Evolutionary conservation across 106 monocot species (phyloP), one percentile per base, ranked within the genome.

Genomic region (Dioscorea alata): DNA sequence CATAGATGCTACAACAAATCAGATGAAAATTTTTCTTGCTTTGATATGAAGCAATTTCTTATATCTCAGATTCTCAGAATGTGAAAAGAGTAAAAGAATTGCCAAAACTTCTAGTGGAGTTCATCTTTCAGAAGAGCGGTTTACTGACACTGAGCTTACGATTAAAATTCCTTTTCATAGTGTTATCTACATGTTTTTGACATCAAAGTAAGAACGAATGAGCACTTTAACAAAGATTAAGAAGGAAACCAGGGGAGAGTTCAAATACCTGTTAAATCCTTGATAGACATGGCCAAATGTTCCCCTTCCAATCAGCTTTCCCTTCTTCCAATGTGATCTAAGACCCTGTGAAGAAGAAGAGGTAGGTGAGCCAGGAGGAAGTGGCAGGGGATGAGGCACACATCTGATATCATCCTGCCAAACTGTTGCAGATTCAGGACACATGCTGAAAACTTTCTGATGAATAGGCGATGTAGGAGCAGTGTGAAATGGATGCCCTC

Each of bases 261-360:
- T 81, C n/a, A 20, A 23, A 7, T 23, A 99, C 97, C 97, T 85
- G 70, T 92, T 87, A 69, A 99, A 99, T 69, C 97, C 97, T 69
- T 79, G 79, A 71, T 90, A 99, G 24, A 99, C 92, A 69, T 90
- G 82, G 16, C 97, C 97, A 79, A 99, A 99, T 22, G 92, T 99
- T 72, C 97, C 97, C 25, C 90, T 84, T 28, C 97, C 92, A 50
- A 99, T 57, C 57, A 92, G 82, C 70, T 85, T 99, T 58, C 97
- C 97, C 52, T 85, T 92, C 71, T 87, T 89, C 97, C 92, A 99
- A 48, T 85, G 79, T 53, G 85, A 85, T 32, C 79, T 78, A 69
- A 73, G 66, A 64, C 67, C 66, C 17, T 64, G 81, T 56, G 87
- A 57, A 64, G 73, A 64, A 59, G 80, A 63, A 19, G 78, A 84